phyloP scores from a whole-genome alignment of 2,329 filamentous ascomycete species.

The Allantophomopsis lycopodina region DNA sequence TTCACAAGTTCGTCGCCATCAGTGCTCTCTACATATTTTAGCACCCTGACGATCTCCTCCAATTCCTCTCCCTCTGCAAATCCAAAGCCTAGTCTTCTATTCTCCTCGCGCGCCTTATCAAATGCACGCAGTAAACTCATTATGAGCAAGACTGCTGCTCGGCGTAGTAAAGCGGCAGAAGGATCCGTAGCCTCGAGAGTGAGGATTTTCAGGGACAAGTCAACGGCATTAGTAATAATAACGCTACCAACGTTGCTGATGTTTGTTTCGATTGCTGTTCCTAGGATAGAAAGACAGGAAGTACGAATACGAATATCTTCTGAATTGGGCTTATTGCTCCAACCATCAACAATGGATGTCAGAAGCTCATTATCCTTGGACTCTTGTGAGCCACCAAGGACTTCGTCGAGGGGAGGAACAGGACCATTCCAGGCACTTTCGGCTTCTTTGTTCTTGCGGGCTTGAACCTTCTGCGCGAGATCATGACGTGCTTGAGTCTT shows the following conservation, averaged over 20 bases:
- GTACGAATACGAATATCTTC: conserved; percentile 59
- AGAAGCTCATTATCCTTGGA: conserved; percentile 31
- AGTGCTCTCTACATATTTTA: conserved; percentile 48
- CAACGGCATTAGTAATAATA: conserved; percentile 40
- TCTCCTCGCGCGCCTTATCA: conserved; percentile 33
- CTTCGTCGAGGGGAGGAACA: conserved; percentile 31
- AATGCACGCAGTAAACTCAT: conserved; percentile 47
- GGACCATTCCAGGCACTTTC: conserved; percentile 41
- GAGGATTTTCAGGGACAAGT: conserved; percentile 48
- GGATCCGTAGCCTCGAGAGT: conserved; percentile 40
- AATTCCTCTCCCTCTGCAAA: conserved; percentile 36
- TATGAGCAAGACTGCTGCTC: conserved; percentile 51
- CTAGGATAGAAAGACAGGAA: conserved; percentile 55
- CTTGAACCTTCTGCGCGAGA: conserved; percentile 32
- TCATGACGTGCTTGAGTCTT: conserved; percentile 43
- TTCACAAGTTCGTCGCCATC: conserved; percentile 57
- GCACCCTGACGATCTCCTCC: conserved; percentile 44
- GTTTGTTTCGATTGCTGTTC: conserved; percentile 44
- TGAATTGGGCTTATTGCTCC: conserved; percentile 49
- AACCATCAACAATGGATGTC: conserved; percentile 47
- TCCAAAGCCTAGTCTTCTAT: conserved; percentile 34
- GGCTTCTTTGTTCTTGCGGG: conserved; percentile 33
- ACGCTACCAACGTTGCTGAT: conserved; percentile 37
- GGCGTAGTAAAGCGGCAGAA: conserved; percentile 49
- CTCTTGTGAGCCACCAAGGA: conserved; percentile 7